phyloP scores from a whole-genome alignment of 73 alveolate genomes.

The Loxodes magnus region DNA sequence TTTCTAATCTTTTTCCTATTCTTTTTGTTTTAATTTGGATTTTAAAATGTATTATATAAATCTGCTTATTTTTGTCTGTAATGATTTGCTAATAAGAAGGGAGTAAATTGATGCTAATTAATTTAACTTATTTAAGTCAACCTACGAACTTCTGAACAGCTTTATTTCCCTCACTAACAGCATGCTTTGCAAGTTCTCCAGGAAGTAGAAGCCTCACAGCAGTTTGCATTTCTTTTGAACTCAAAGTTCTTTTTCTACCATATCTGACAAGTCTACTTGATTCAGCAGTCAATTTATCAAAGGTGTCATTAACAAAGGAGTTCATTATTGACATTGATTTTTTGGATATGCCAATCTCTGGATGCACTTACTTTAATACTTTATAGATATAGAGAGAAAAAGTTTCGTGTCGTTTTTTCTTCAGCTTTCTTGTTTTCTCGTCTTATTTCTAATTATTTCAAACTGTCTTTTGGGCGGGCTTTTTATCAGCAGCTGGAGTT shows the following conservation, averaged over 20 bases:
- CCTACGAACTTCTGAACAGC: constrained; percentile 43
- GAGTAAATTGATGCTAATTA: too few species aligned
- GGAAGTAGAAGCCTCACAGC: constrained; percentile 53
- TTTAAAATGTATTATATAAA: too few species aligned
- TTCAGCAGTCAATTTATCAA: constrained; percentile 45
- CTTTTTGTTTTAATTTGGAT: too few species aligned
- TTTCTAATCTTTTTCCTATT: too few species aligned
- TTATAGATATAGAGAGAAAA: constrained; percentile 41
- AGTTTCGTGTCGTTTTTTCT: constrained; percentile 40
- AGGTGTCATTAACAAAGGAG: constrained; percentile 42
- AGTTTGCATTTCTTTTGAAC: constrained; percentile 50
- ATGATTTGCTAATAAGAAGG: too few species aligned
- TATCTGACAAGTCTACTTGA: constrained; percentile 42
- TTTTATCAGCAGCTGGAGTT: too few species aligned
- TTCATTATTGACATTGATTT: constrained; percentile 52
- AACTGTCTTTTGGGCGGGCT: too few species aligned
- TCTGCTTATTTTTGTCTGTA: too few species aligned
- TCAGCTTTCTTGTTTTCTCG: too few species aligned
- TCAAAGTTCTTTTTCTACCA: too few species aligned
- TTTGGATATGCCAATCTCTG: constrained; percentile 49
- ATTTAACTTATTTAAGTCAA: too few species aligned
- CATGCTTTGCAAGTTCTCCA: constrained; percentile 56
- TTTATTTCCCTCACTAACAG: constrained; percentile 49
- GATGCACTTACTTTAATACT: constrained; percentile 48
- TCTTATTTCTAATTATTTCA: too few species aligned